Evolutionary conservation across 2,329 filamentous ascomycete species (phyloP).

Genomic region (Dothideomycetes sp.): DNA sequence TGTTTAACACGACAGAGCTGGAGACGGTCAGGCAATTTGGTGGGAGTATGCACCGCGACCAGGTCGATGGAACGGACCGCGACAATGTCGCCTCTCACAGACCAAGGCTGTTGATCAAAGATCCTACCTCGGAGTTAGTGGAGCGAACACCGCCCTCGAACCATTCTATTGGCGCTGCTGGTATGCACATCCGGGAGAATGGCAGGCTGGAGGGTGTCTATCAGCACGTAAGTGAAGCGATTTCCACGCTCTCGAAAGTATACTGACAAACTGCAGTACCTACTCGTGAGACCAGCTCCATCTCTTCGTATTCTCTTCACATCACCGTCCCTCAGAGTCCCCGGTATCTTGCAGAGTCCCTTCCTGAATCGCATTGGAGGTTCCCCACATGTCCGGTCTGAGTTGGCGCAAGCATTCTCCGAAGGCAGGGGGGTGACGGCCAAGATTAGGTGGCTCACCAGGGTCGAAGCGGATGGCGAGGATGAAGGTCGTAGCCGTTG

Average conservation of each 20-base stretch:
- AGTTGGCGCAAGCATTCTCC: slow-evolving; percentile 31
- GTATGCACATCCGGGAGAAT: slow-evolving; percentile 20
- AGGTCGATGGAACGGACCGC: slow-evolving; percentile 40
- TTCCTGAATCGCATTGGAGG: slow-evolving; percentile 37
- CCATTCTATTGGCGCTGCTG: slow-evolving; percentile 16
- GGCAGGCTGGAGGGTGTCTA: slow-evolving; percentile 45
- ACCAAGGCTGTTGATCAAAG: slow-evolving; percentile 41
- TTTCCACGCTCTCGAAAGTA: background rate
- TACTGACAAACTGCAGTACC: slow-evolving; percentile 39
- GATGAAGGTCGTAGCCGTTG: slow-evolving; percentile 56
- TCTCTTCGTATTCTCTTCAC: slow-evolving; percentile 60
- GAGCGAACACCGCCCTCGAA: slow-evolving; percentile 18
- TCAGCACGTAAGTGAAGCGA: slow-evolving; percentile 44
- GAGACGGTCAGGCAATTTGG: slow-evolving; percentile 55
- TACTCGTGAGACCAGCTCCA: slow-evolving; percentile 56
- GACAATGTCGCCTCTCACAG: slow-evolving; percentile 27
- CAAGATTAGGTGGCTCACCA: slow-evolving; percentile 34
- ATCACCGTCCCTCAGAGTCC: slow-evolving; percentile 56
- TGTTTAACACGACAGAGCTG: slow-evolving; percentile 60
- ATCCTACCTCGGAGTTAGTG: slow-evolving; percentile 30
- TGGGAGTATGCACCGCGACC: slow-evolving; percentile 53
- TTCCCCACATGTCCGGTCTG: slow-evolving; percentile 28
- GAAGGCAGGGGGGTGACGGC: slow-evolving; percentile 34
- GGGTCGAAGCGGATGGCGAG: slow-evolving; percentile 29
- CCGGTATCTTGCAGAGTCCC: slow-evolving; percentile 49